Conservation (phyloP, 2,329 filamentous ascomycete species). For the Neocatenulostroma microsporum region DNA sequence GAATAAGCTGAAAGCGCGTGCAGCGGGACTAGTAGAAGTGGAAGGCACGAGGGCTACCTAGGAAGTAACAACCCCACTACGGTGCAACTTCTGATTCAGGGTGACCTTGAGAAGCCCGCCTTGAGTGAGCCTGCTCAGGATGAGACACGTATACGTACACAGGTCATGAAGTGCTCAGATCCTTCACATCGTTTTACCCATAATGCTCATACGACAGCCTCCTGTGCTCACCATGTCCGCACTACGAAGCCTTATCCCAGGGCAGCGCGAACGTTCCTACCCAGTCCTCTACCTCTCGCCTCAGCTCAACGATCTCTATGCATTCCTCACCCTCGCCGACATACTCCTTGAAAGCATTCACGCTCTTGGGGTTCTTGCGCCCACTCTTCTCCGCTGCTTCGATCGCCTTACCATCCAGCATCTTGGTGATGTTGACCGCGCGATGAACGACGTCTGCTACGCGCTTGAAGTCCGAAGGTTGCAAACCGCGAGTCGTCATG, state of each 20-base stretch:
- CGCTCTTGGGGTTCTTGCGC: conserved; percentile 56
- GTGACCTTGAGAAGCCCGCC: not conserved
- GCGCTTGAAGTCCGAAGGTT: conserved; percentile 75
- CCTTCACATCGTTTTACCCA: too few relatives aligned
- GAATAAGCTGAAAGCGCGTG: not conserved
- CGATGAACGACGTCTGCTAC: conserved; percentile 82
- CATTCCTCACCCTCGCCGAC: conserved; percentile 60
- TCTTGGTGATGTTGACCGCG: conserved; percentile 68
- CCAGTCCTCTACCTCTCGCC: conserved; percentile 70
- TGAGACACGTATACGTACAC: conserved; percentile 1
- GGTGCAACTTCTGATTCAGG: not conserved
- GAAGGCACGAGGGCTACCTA: not conserved
- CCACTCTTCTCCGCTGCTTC: conserved; percentile 60
- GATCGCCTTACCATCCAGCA: conserved; percentile 64
- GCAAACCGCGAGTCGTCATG: conserved; percentile 96
- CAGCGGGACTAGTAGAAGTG: not conserved
- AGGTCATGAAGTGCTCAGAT: conserved; percentile 4
- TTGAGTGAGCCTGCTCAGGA: not conserved
- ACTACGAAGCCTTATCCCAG: conserved; percentile 12
- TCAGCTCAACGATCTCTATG: conserved; percentile 63
- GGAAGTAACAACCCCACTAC: not conserved
- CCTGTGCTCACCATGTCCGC: not conserved
- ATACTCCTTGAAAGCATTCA: conserved; percentile 61
- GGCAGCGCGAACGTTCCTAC: conserved; percentile 12
- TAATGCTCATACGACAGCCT: too few relatives aligned